phyloP scores from a whole-genome alignment of 2,329 filamentous ascomycete genomes.

The Ophiostoma angusticollis region DNA sequence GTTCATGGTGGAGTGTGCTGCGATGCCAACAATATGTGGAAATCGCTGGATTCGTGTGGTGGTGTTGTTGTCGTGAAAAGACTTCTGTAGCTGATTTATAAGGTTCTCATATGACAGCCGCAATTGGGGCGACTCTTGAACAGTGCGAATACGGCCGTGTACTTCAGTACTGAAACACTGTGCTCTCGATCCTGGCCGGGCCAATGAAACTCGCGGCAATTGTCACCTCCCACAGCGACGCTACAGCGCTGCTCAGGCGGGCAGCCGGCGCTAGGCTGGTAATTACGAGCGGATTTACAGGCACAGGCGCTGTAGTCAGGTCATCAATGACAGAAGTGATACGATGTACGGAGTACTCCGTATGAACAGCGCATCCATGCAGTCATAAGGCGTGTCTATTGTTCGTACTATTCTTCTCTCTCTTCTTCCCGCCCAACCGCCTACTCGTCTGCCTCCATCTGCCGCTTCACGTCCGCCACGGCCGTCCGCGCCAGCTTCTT shows the following conservation, averaged over 20 bases:
- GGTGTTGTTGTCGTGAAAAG: background rate
- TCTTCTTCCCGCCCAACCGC: too few relatives aligned
- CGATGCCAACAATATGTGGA: too few relatives aligned
- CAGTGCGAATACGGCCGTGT: constrained; percentile 14
- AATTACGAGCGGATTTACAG: constrained; percentile 6
- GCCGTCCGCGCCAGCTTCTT: constrained; percentile 78
- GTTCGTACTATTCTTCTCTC: too few relatives aligned
- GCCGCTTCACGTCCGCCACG: constrained; percentile 41
- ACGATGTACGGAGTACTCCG: too few relatives aligned
- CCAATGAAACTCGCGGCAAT: constrained; percentile 19
- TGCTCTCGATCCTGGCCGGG: constrained; percentile 13
- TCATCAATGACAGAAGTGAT: too few relatives aligned
- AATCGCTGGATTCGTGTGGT: background rate
- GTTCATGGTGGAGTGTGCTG: constrained; percentile 26
- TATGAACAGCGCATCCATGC: too few relatives aligned
- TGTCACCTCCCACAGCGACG: constrained; percentile 20
- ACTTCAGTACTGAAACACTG: too few relatives aligned
- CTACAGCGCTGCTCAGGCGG: too few relatives aligned
- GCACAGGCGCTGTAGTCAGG: too few relatives aligned
- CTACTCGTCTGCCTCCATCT: constrained; percentile 5
- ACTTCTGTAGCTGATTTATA: too few relatives aligned
- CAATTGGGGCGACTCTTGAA: background rate
- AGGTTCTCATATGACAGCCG: background rate
- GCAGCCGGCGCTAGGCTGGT: constrained; percentile 2
- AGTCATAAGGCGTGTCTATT: too few relatives aligned